A percentile compares a stretch with the other conserved stretches of the same genome.
phyloP scores from a whole-genome alignment of 1,139 yeast genomes.

The Geotrichum bryndzae region DNA sequence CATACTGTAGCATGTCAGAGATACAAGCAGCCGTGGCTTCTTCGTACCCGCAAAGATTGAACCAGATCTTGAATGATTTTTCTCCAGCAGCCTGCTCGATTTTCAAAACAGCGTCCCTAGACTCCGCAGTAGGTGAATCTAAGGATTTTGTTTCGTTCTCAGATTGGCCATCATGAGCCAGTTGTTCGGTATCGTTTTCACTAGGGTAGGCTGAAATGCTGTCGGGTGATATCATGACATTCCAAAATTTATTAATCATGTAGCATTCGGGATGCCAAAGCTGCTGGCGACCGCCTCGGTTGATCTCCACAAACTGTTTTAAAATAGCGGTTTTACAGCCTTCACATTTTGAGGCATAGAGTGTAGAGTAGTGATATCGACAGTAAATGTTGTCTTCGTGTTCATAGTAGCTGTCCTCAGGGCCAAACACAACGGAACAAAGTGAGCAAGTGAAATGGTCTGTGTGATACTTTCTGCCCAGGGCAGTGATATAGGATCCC shows the following conservation, averaged over 20 bases:
- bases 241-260: constrained; percentile 97
- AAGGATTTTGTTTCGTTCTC: neutral
- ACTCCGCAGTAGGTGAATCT: constrained; percentile 37
- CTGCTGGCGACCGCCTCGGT: constrained; percentile 83
- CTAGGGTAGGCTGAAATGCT: constrained; percentile 4
- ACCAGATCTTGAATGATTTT: constrained; percentile 78
- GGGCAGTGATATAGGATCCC: constrained; percentile 91
- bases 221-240: constrained; percentile 43
- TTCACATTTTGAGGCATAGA: constrained; percentile 84
- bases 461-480: constrained; percentile 86
- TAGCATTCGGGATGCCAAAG: constrained; percentile 99
- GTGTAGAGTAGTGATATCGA: constrained; percentile 81
- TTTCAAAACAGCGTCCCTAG: constrained; percentile 40
- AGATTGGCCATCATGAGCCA: neutral
- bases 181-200: neutral
- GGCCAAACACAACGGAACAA: constrained; percentile 82
- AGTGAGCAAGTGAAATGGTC: constrained; percentile 92
- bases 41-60: constrained; percentile 80
- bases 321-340: constrained; percentile 90
- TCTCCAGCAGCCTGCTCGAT: constrained; percentile 60
- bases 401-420: constrained; percentile 90
- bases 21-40: constrained; percentile 87
- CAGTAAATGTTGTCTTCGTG: constrained; percentile 79
- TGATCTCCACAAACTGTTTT: constrained; percentile 89
- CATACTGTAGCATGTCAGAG: constrained; percentile 83